Base-by-base conservation (phyloP, 78 protist species). In the Acrasis kona region DNA sequence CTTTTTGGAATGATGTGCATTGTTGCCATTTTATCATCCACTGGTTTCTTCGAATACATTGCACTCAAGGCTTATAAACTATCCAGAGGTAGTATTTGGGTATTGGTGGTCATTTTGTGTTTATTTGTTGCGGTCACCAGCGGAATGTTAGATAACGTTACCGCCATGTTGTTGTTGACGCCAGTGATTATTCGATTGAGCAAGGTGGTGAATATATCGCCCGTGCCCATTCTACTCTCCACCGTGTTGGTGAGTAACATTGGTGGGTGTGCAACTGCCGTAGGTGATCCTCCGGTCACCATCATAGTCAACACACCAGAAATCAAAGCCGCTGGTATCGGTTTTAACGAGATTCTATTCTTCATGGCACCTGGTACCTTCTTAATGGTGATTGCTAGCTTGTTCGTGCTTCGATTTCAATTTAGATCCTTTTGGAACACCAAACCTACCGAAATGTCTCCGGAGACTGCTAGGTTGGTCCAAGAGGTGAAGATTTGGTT, bases 231-330 rank as follows among this genome's bases (percentile, higher is more conserved):
- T 29, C 41, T 77, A 42, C 10, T 88, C 27, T 31, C 76, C 19
- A 70, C 70, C 72, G 85, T 58, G 31, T n/a, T 84, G 65, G 40
- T 70, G 65, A 69, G 81, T 50, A 85, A 70, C 78, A 72, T 88
- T n/a, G 92, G 92, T 29, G 92, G 92, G 50, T 65, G 88, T 0
- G 83, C 87, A 57, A 88, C 92, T 2, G 9, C 66, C 34, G 28
- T 88, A 39, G 92, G 92, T 40, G 92, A 88, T 79, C 92, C 92
- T 8, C 92, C 89, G 27, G 86, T 86, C 78, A 41, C 83, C 37
- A 72, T 88, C 37, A 88, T 88, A 32, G 92, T 77, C 39, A 74
- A 74, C 78, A 39, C 27, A 30, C 27, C 10, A 10, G 71, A 12
- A 27, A 67, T 72, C 3, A 19, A 58, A n/a, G 5, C 29, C 3